A percentile compares a stretch with the other conserved stretches of the same genome.
Conservation (phyloP, 2,329 filamentous ascomycete genomes). For the Nemania sp. region DNA sequence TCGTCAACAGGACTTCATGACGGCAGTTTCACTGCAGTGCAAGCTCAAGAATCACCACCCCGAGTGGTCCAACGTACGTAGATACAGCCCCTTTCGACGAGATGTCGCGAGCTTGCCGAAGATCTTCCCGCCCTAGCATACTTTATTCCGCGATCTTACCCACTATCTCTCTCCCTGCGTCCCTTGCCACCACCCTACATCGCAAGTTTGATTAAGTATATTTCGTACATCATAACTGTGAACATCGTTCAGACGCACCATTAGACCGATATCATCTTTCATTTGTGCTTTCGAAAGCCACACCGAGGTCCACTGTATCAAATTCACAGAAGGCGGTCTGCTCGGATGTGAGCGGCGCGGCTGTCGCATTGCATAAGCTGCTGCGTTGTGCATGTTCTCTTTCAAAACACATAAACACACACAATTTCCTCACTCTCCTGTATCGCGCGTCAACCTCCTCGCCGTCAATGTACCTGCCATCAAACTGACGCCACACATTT, state of each 20-base stretch:
- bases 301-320: background rate
- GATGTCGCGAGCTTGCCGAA: constrained; percentile 14
- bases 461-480: background rate
- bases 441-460: background rate
- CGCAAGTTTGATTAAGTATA: too few species aligned
- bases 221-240: too few species aligned
- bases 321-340: background rate
- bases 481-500: background rate
- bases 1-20: constrained; percentile 70
- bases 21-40: constrained; percentile 68
- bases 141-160: background rate
- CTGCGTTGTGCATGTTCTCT: background rate
- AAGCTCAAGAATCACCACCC: constrained; percentile 72
- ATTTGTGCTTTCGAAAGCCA: background rate
- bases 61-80: constrained; percentile 72
- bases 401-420: too few species aligned
- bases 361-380: background rate
- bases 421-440: background rate
- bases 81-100: constrained; percentile 9
- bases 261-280: background rate
- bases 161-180: background rate
- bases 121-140: background rate
- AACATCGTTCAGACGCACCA: background rate
- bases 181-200: background rate
- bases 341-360: background rate